Percentiles rank a stretch among this genome's conserved stretches.
Conservation (phyloP, 192 early-diverging fungal species). For the Umbelopsis vinacea region DNA sequence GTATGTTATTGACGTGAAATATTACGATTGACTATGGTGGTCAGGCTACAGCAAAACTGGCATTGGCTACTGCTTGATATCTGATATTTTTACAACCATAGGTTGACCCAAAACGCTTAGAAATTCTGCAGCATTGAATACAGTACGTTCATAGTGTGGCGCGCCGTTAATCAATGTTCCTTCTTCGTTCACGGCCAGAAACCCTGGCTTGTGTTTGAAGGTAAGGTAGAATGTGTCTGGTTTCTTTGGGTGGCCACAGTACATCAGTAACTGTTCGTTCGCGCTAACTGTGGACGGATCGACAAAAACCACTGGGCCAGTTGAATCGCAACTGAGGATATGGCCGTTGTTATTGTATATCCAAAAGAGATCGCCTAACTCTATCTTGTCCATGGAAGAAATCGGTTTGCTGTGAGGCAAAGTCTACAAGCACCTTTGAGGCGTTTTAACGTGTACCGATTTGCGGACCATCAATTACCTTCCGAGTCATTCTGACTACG, state of each 20-base stretch:
- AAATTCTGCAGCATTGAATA: neutral
- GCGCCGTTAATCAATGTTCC: neutral
- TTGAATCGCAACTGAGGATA: neutral
- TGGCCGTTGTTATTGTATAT: neutral
- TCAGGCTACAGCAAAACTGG: neutral
- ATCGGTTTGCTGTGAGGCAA: neutral
- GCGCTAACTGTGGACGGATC: neutral
- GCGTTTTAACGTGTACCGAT: no score
- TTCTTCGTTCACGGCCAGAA: neutral
- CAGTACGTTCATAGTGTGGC: neutral
- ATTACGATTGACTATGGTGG: no score
- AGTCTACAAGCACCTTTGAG: neutral
- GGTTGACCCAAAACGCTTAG: neutral
- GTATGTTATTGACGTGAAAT: no score
- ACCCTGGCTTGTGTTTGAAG: conserved; percentile 6
- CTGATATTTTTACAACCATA: neutral
- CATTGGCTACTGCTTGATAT: neutral
- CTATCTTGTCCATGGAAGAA: conserved; percentile 2
- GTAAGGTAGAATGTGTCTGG: neutral
- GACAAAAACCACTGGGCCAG: neutral
- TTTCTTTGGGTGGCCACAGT: neutral
- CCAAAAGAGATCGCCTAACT: conserved; percentile 10
- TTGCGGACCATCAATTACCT: no score
- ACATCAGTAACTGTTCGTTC: neutral
- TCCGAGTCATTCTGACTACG: no score